Evolutionary conservation across 768 basidiomycete genomes (phyloP), one percentile per base, ranked within the genome.

Genomic region (Termitomyces sp.): DNA sequence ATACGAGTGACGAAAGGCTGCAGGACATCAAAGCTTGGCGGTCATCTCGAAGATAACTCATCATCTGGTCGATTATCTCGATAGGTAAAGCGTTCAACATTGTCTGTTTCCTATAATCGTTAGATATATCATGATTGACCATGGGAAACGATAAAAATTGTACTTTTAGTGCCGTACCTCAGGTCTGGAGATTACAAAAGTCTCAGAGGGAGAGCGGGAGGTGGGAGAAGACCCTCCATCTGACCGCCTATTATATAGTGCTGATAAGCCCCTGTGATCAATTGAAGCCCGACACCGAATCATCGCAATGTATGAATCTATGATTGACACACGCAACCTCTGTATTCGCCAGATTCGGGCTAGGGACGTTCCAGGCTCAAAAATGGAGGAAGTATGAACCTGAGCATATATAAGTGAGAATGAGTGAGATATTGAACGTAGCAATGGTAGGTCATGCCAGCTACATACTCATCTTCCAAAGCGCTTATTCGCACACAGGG

Each of bases 1-100:
- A 66, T 4, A 55, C 58, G 12, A 64, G 56, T 4, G 71, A 69
- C 13, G 65, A 69, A 18, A 72, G 61, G 48, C 69, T 69, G 59
- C 71, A 75, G 5, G 68, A 56, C 9, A 63, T 51, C 34, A 74
- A 69, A 5, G 69, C 43, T 22, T 31, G 42, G 13, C 47, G 61
- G 57, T 75, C 71, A 50, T 65, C 63, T 46, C 65, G 60, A 41
- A 73, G 66, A 34, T 68, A 61, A 52, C 67, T 66, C 20, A 74
- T 53, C 52, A 74, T 70, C 20, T 59, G 59, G 58, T 72, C 68
- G 34, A 71, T 57, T 8, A 61, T 72, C 66, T 75, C 73, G 42
- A 68, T 64, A 14, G 78, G 77, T 16, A 79, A 55, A 4, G 14
- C 24, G 8, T 47, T 32, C 8, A 59, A 43, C 59, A 62, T 64